Evolutionary conservation across 305 asterid genomes (phyloP).

Genomic region (Solanum chacoense): DNA sequence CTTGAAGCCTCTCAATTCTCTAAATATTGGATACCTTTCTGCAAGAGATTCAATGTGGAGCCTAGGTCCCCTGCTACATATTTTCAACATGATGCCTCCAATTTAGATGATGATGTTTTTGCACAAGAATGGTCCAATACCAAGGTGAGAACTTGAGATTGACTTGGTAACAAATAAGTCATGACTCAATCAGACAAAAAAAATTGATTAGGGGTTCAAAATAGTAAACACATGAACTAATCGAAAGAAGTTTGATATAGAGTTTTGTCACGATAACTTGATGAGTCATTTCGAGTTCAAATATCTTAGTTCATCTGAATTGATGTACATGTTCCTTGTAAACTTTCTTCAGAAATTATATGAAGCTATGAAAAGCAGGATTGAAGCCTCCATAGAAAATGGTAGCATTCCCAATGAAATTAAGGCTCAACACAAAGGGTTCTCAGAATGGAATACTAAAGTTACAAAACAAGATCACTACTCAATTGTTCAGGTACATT

Average conservation of each 20-base stretch:
- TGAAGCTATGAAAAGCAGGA: constrained; percentile 43
- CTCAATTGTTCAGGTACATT: constrained; percentile 55
- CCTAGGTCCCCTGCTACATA: constrained; percentile 55
- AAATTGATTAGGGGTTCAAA: not conserved
- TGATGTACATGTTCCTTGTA: not conserved
- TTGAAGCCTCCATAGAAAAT: constrained; percentile 25
- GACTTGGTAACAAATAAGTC: not conserved
- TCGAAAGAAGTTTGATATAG: not conserved
- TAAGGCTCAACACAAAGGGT: constrained; percentile 45
- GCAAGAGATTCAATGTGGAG: constrained; percentile 53
- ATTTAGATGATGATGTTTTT: constrained; percentile 9
- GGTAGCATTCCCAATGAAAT: constrained; percentile 28
- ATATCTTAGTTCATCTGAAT: not conserved
- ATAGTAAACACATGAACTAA: not conserved
- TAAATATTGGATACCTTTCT: constrained; percentile 61
- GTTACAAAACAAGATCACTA: constrained; percentile 59
- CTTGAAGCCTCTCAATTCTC: constrained; percentile 52
- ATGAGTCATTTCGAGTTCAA: not conserved
- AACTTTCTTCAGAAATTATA: constrained; percentile 30
- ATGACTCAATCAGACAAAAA: not conserved
- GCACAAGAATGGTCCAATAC: constrained; percentile 25
- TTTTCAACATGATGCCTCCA: constrained; percentile 10
- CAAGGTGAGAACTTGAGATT: constrained; percentile 29
- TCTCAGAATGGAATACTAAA: constrained; percentile 45
- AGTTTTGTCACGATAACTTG: not conserved